phyloP scores from a whole-genome alignment of 2,329 filamentous ascomycete species.

The Monosporascus sp. region DNA sequence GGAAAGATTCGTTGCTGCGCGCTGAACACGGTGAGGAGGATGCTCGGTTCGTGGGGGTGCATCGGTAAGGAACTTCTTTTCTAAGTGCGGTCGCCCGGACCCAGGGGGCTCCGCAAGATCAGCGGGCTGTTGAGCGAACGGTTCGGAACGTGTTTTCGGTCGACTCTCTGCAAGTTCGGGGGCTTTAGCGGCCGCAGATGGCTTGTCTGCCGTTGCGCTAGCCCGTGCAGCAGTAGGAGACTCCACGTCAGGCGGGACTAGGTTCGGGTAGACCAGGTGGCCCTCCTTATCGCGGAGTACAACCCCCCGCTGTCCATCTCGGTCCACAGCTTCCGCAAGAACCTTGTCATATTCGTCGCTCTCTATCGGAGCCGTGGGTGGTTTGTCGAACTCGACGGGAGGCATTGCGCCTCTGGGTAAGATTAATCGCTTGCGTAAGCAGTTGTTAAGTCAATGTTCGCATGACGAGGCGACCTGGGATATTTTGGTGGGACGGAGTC shows the following conservation, averaged over 20 bases:
- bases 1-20: slow-evolving; percentile 18
- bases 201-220: slow-evolving; percentile 2
- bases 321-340: slow-evolving; percentile 5
- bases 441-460: too few relatives aligned
- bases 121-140: not conserved
- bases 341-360: slow-evolving; percentile 9
- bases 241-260: slow-evolving; percentile 20
- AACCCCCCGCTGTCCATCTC: slow-evolving; percentile 8
- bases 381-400: slow-evolving; percentile 23
- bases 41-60: slow-evolving; percentile 6
- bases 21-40: slow-evolving; percentile 11
- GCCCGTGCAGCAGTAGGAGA: slow-evolving; percentile 9
- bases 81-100: slow-evolving; percentile 8
- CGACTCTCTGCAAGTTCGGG: slow-evolving; percentile 3
- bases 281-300: slow-evolving; percentile 18
- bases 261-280: slow-evolving; percentile 16
- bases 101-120: slow-evolving; percentile 1
- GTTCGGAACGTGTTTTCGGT: slow-evolving; percentile 11
- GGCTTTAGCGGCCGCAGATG: too few relatives aligned
- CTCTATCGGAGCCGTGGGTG: slow-evolving; percentile 18
- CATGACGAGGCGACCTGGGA: too few relatives aligned
- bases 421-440: too few relatives aligned
- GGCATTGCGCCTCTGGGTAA: slow-evolving; percentile 11
- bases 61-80: slow-evolving; percentile 16
- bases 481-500: too few relatives aligned